Evolutionary conservation across 768 basidiomycete species (phyloP).

Genomic region (Tephrocybe sp.): DNA sequence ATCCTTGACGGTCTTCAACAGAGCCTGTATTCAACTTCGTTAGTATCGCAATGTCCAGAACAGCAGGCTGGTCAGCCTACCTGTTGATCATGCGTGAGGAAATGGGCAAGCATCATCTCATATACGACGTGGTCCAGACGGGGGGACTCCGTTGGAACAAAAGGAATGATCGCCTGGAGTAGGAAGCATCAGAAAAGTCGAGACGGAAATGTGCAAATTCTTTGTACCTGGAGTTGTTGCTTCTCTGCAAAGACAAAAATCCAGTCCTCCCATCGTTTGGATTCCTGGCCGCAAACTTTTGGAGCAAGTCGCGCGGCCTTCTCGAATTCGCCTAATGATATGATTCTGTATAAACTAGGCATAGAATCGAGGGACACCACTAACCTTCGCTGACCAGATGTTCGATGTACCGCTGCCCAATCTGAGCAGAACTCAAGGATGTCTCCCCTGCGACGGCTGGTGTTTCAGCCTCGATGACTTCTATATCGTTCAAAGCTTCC

Average conservation of each 20-base stretch:
- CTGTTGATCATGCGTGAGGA: constrained; percentile 73
- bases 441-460: constrained; percentile 28
- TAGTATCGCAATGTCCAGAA: not conserved
- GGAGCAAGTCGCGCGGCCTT: constrained; percentile 84
- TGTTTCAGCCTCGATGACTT: constrained; percentile 54
- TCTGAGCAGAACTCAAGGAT: constrained; percentile 56
- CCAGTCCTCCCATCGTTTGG: constrained; percentile 93
- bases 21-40: constrained; percentile 44
- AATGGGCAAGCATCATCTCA: constrained; percentile 91
- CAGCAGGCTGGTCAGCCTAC: constrained; percentile 38
- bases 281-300: constrained; percentile 80
- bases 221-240: constrained; percentile 67
- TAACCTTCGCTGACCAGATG: constrained; percentile 81
- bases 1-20: constrained; percentile 75
- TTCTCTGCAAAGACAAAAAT: constrained; percentile 88
- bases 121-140: constrained; percentile 84
- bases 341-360: not conserved
- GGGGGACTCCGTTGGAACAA: constrained; percentile 81
- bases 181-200: not conserved
- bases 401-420: constrained; percentile 86
- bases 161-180: constrained; percentile 80
- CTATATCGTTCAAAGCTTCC: constrained; percentile 83
- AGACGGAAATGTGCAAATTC: not conserved
- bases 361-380: constrained; percentile 12
- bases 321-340: constrained; percentile 46